Base-by-base conservation (phyloP, 179 eudicot genomes). In the Nepenthes alata region DNA sequence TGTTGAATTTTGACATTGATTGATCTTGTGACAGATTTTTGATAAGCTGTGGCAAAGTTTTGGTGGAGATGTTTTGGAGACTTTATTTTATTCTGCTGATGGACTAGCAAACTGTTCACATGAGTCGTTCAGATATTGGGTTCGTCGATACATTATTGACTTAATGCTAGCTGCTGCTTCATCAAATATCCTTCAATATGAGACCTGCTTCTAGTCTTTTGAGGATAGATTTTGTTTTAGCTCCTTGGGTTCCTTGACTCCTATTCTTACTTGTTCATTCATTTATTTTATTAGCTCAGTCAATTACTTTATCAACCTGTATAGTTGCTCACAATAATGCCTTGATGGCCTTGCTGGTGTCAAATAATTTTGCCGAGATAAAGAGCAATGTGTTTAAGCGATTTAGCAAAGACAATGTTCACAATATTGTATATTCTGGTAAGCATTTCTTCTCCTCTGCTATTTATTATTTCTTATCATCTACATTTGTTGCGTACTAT, bases 241-340 rank as follows among this genome's bases (percentile, higher is more conserved):
- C 53, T 62, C 44, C 70, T 47, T 72, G 72, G 66, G 55, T 79
- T 74, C 91, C 93, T 91, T 91, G 72, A 91, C 96, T 69, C 68
- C 38, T 55, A 51, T 49, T 59, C 69, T 13, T 74, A 91, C 98
- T 91, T 74, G 63, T 84, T 75, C 98, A 91, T 86, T 91, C 98
- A 58, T 91, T 84, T 69, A 71, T 89, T 70, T 80, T 91, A 76
- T 81, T 91, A 86, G 98, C 86, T 77, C 98, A 91, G 83, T 95
- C 96, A 45, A 84, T 91, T 59, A 89, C 98, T 62, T 74, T 91
- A 78, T 91, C 98, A 48, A 86, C 96, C 35, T 91, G 98, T 80
- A 91, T 91, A 65, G 98, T 91, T 35, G 96, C 98, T 69, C 98
- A 91, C 61, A 91, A 89, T 72, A 91, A 91, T 77, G 88, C 98